Percentiles rank a stretch among this genome's conserved stretches.
Conservation (phyloP, 495 filamentous ascomycete genomes). For the Aspergillus sclerotioniger region DNA sequence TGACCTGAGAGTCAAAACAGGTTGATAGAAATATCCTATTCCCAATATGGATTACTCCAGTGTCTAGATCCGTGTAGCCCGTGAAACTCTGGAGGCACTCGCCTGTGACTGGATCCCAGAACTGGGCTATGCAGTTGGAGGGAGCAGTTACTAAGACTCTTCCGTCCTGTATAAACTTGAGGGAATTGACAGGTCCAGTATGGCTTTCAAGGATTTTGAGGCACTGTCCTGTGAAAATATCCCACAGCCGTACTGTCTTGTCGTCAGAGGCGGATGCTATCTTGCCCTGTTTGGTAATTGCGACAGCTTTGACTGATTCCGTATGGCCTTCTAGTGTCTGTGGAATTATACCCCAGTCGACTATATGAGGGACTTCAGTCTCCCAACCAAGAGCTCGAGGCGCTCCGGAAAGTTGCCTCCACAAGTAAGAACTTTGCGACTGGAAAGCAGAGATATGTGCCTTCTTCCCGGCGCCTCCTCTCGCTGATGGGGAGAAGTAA, state of each 20-base stretch:
- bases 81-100: background rate
- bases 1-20: background rate
- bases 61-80: background rate
- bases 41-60: background rate
- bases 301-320: background rate
- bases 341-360: background rate
- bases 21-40: background rate
- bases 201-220: background rate
- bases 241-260: background rate
- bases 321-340: background rate
- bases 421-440: background rate
- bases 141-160: background rate
- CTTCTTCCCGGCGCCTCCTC: too few relatives aligned
- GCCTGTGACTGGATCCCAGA: background rate
- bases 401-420: too few relatives aligned
- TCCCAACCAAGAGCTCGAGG: background rate
- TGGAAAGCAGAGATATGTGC: background rate
- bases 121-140: background rate
- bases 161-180: background rate
- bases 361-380: background rate
- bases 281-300: background rate
- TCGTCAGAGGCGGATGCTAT: background rate
- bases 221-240: background rate
- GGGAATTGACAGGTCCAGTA: background rate
- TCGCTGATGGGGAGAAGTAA: background rate